phyloP scores from a whole-genome alignment of 106 monocot species.

The Dendrobium chrysotoxum region DNA sequence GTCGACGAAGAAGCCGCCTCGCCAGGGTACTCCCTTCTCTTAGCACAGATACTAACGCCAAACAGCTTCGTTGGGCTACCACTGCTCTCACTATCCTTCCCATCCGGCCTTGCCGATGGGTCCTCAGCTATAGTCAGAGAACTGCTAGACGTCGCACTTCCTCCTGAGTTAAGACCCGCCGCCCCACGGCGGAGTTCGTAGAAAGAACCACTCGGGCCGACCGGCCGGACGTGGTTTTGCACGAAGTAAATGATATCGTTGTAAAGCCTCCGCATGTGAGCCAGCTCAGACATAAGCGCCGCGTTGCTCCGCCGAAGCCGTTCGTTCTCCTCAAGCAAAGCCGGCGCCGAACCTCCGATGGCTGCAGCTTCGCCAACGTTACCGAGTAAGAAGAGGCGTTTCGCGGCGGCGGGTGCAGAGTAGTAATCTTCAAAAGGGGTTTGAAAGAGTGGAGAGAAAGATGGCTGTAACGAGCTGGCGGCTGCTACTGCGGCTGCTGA shows the following conservation, averaged over 20 bases:
- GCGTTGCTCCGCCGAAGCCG: slow-evolving; percentile 68
- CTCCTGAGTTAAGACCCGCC: slow-evolving; percentile 9
- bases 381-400: neutral
- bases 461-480: slow-evolving; percentile 2
- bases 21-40: slow-evolving; percentile 3
- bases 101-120: slow-evolving; percentile 8
- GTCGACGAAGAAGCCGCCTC: slow-evolving; percentile 24
- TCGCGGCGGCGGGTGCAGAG: neutral
- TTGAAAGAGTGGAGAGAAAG: neutral
- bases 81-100: slow-evolving; percentile 19
- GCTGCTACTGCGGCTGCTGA: slow-evolving; percentile 5
- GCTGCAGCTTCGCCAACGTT: neutral
- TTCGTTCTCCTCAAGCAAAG: slow-evolving; percentile 82
- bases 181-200: too few relatives aligned
- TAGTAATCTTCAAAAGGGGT: slow-evolving; percentile 4
- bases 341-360: slow-evolving; percentile 5
- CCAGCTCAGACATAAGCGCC: slow-evolving; percentile 62
- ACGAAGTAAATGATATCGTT: slow-evolving; percentile 97
- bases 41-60: neutral
- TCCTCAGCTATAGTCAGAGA: slow-evolving; percentile 95
- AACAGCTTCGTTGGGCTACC: slow-evolving; percentile 30
- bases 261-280: slow-evolving; percentile 89
- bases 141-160: slow-evolving; percentile 87
- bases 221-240: slow-evolving; percentile 87
- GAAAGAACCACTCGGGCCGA: slow-evolving; percentile 41